These are phyloP conservation scores for Senecio squalidus DNA, from an alignment of 140 eudicot species.

Conservation along the genomic window DNA sequence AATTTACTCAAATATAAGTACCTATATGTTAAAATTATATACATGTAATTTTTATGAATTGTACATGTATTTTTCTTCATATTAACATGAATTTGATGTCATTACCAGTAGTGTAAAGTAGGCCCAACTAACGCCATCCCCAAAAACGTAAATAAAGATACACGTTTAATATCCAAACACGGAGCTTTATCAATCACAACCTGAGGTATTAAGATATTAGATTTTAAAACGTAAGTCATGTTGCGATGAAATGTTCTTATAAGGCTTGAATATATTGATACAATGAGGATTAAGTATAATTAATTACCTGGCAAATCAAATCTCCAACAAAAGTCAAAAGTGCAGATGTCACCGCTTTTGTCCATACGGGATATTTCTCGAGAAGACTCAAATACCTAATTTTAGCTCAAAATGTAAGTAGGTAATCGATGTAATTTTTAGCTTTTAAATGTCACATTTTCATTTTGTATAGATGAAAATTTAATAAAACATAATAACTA, in stretches of 20 bases:
- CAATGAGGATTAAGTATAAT: background rate
- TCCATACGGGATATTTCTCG: constrained; percentile 65
- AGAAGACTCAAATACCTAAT: constrained; percentile 85
- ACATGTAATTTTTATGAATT: no score
- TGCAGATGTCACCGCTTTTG: constrained; percentile 94
- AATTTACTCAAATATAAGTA: constrained; percentile 77
- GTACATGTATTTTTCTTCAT: no score
- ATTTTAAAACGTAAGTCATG: background rate
- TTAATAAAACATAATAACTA: background rate
- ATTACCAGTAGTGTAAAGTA: constrained; percentile 86
- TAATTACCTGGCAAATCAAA: constrained; percentile 71
- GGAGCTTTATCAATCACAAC: constrained; percentile 64
- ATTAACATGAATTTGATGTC: constrained; percentile 18
- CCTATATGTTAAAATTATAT: constrained; percentile 35
- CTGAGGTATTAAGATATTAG: constrained; percentile 33
- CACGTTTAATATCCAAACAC: constrained; percentile 66
- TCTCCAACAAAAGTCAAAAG: constrained; percentile 79
- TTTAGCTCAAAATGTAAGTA: constrained; percentile 6
- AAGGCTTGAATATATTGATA: background rate
- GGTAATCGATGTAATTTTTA: background rate
- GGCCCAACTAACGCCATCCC: constrained; percentile 93
- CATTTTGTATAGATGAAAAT: background rate
- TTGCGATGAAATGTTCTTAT: background rate
- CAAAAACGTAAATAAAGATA: constrained; percentile 52
- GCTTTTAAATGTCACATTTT: background rate